Evolutionary conservation across 2,329 filamentous ascomycete species (phyloP), one percentile per base, ranked within the genome.

Genomic region (Triangularia setosa): DNA sequence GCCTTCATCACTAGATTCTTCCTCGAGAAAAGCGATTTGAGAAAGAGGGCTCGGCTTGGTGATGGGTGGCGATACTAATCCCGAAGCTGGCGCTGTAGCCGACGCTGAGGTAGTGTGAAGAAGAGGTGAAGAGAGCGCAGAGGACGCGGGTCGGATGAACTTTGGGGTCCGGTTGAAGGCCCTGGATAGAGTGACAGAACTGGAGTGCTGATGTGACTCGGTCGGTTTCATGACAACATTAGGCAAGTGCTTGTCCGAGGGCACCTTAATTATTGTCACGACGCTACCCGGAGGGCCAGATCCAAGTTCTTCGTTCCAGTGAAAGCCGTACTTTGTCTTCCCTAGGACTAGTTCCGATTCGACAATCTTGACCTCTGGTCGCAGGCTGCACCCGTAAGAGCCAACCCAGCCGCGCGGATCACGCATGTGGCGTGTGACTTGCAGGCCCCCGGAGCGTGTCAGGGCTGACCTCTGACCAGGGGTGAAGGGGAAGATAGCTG

Each of bases 381-480:
- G 14, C n/a, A 60, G 58, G 12, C 16, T 48, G 35, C 58, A 60
- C 2, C 40, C 40, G 25, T 60, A 21, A 16, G 40, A 23, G 16
- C 66, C 66, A 2, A 23, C 24, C 66, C 66, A 68, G 30, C 40
- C 24, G 18, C 60, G 33, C 44, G 66, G 64, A 28, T 68, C 64
- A 3, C 55, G 25, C n/a, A 57, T 55, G 53, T 69, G 68, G 53
- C 54, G 44, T 16, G 62, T 52, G 7, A 68, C 48, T n/a, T 59
- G 28, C 1, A 65, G 52, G 23, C 61, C 40, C n/a, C 62, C 65
- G 62, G 21, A 27, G 30, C 61, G 60, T 30, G 63, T 64, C 30
- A 69, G n/a, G 52, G 57, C 64, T 21, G 67, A 68, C 25, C 60
- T 55, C 60, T 69, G 68, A 9, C 67, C 67, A 0, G 68, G 67